Conservation (phyloP, 805 yeast species). For the Saccharomycopsis amapae region DNA sequence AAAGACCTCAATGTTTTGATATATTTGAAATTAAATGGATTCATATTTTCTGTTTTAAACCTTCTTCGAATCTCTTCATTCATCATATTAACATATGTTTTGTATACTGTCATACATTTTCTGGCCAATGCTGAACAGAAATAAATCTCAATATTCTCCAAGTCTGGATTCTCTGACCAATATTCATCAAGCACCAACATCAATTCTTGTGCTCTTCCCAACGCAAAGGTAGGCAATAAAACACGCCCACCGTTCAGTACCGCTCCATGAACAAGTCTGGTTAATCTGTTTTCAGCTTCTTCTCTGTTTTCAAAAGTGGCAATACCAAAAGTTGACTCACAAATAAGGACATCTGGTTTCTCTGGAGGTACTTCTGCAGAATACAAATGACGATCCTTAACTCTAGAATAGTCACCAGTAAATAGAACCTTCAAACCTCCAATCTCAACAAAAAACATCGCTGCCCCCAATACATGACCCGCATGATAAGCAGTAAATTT, state of each 20-base stretch:
- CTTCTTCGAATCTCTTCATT: constrained; percentile 77
- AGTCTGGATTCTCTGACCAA: constrained; percentile 79
- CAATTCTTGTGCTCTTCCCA: constrained; percentile 95
- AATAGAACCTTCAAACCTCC: constrained; percentile 85
- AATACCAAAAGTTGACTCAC: constrained; percentile 96
- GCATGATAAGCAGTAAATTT: constrained; percentile 98
- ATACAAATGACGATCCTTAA: constrained; percentile 89
- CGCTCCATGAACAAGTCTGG: constrained; percentile 77
- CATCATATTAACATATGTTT: constrained; percentile 96
- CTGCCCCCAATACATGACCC: constrained; percentile 99
- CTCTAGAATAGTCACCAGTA: constrained; percentile 97
- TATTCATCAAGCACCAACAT: constrained; percentile 87
- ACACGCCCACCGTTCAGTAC: constrained; percentile 85
- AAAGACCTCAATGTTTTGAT: constrained; percentile 72
- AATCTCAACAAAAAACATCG: constrained; percentile 92
- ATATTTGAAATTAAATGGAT: constrained; percentile 86
- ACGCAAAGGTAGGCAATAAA: constrained; percentile 87
- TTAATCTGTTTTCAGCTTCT: constrained; percentile 77
- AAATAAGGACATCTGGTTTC: constrained; percentile 82
- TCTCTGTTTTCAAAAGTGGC: constrained; percentile 90
- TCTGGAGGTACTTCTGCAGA: constrained; percentile 89
- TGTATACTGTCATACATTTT: constrained; percentile 96
- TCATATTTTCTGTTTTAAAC: constrained; percentile 69
- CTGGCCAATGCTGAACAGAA: constrained; percentile 91
- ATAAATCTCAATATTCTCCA: constrained; percentile 74